phyloP scores from a whole-genome alignment of 2,329 filamentous ascomycete species.

The Ramichloridium luteum region DNA sequence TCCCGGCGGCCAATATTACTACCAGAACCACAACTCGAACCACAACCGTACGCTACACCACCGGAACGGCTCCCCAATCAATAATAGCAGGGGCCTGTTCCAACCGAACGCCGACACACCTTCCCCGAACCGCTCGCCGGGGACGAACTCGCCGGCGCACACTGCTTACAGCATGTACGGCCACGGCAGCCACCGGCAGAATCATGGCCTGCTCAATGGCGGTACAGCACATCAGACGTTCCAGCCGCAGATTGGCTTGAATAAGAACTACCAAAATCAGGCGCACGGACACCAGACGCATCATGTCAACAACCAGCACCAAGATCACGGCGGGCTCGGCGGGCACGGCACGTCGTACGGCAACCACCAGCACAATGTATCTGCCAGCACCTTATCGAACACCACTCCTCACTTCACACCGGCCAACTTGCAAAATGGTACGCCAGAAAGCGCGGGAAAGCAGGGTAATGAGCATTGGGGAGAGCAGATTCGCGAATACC shows the following conservation, averaged over 20 bases:
- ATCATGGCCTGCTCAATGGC: conserved; percentile 66
- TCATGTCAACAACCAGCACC: conserved; percentile 32
- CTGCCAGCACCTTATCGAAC: conserved; percentile 49
- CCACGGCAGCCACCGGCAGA: conserved; percentile 52
- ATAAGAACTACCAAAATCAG: conserved; percentile 58
- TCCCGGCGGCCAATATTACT: conserved; percentile 49
- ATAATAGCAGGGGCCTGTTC: conserved; percentile 28
- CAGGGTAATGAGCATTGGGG: conserved; percentile 67
- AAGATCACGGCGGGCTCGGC: conserved; percentile 35
- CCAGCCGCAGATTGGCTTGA: conserved; percentile 45
- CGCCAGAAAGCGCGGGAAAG: conserved; percentile 45
- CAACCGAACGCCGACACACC: conserved; percentile 38
- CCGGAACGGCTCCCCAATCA: conserved; percentile 37
- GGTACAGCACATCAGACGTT: conserved; percentile 47
- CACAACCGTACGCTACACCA: conserved; percentile 32
- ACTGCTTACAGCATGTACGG: conserved; percentile 70
- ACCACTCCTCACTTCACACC: conserved; percentile 51
- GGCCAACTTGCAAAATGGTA: conserved; percentile 48
- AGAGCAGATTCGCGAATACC: conserved; percentile 56
- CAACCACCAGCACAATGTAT: conserved; percentile 51
- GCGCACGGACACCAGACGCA: conserved; percentile 33
- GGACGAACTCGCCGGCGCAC: conserved; percentile 37
- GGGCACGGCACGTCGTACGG: conserved; percentile 44
- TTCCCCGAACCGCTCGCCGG: conserved; percentile 47
- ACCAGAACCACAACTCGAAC: conserved; percentile 40